Evolutionary conservation across 1,139 yeast species (phyloP), one percentile per base, ranked within the genome.

Genomic region (Taphrina confusa): DNA sequence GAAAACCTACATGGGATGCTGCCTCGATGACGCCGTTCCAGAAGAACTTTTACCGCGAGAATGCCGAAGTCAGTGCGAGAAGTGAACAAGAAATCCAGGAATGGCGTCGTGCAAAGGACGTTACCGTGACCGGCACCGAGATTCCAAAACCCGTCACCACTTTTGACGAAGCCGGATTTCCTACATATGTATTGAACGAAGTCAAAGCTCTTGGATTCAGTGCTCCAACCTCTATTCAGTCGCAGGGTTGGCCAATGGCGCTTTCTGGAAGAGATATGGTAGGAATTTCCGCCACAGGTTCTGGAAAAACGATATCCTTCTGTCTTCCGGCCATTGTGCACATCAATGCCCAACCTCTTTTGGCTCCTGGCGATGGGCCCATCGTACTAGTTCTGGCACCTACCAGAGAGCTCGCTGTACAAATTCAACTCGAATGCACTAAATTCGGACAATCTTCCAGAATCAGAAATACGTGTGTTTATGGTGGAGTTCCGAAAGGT

Each of bases 221-320:
- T 63, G 82, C 79, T 66, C 98, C 98, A 69, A 92, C 98, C 62
- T 89, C 89, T 66, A 92, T 92, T 73, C 98, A 92, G 78, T 88
- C 96, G 75, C 98, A 94, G 79, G 98, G 98, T 78, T 92, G 98
- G 98, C 98, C 98, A 65, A 92, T 92, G 98, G 98, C 98, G 72
- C 80, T 91, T 65, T 84, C 92, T 70, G 98, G 98, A 79, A 87
- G 97, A 78, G 97, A 92, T 75, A 88, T 92, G 91, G 86, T 92
- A 75, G 98, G 98, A 80, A 87, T 92, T 74, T 97, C 98, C 63
- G 86, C 96, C 68, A 92, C 98, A 68, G 98, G 98, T 77, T 90
- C 97, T 62, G 98, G 98, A 80, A 92, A 92, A 80, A 92, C 98
- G 65, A 81, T 92, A 69, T 87, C 97, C 49, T 92, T 91, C 80